phyloP scores from a whole-genome alignment of 495 filamentous ascomycete genomes.

The Eremomyces bilateralis region DNA sequence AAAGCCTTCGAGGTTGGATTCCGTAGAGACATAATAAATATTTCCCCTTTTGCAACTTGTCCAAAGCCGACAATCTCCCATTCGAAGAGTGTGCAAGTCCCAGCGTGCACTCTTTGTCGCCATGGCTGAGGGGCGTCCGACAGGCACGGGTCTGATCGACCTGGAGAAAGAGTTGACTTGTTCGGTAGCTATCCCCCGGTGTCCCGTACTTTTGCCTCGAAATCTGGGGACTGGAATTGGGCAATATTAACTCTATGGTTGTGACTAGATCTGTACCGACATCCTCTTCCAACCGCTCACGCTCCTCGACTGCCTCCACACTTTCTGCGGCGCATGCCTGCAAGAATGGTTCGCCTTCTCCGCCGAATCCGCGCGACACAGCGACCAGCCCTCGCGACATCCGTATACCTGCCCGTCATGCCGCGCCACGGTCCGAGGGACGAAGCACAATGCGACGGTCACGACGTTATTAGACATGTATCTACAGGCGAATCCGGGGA shows the following conservation, averaged over 20 bases:
- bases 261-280: constrained; percentile 98
- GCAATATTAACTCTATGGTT: constrained; percentile 9
- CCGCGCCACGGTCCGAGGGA: constrained; percentile 62
- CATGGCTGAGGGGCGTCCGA: constrained; percentile 18
- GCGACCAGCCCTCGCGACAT: constrained; percentile 21
- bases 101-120: too few species aligned
- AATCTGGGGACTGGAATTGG: constrained; percentile 2
- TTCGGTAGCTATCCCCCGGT: constrained; percentile 39
- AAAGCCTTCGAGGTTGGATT: too few species aligned
- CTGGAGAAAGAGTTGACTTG: constrained; percentile 81
- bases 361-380: constrained; percentile 33
- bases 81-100: too few species aligned
- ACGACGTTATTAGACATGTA: constrained; percentile 68
- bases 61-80: too few species aligned
- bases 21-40: too few species aligned
- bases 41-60: too few species aligned
- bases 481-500: constrained; percentile 50
- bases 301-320: constrained; percentile 91
- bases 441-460: constrained; percentile 63
- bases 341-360: constrained; percentile 77
- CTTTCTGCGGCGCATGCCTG: constrained; percentile 83
- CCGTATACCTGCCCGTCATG: constrained; percentile 83
- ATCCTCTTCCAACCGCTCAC: constrained; percentile 88
- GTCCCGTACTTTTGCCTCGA: not conserved
- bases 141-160: constrained; percentile 24